Base-by-base conservation (phyloP, 164 flowering plant species). In the Dillenia turbinata region DNA sequence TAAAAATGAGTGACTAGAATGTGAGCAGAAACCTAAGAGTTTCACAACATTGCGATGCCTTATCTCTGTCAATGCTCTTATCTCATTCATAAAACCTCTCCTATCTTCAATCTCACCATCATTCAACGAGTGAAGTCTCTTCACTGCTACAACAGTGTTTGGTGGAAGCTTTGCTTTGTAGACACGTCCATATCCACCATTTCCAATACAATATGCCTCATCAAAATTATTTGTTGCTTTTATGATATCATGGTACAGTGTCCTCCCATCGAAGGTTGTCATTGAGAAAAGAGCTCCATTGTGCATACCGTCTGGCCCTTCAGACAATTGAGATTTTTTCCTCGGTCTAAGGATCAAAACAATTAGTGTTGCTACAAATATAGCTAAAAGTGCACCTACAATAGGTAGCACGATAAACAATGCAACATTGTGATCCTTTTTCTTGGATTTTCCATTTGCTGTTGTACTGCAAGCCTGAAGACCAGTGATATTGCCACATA, bases 251-350 rank as follows among this genome's bases (percentile, higher is more conserved):
- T 53, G 7, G 40, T 4, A 33, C 40, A 33, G 40, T 49, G 19
- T 15, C 19, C 40, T 62, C 9, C 65, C 65, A 54, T 63, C 60
- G 47, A 11, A 63, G 40, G 47, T 63, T 53, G 59, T 55, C 45
- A 63, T 55, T n/a, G 60, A 54, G 16, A 63, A 63, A 19, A 22
- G 10, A 53, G 53, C 44, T 12, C 12, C 40, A 17, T 10, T 17
- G 22, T 54, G 24, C 57, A 53, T 9, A 10, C 45, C 12, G 15
- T 13, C 17, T 16, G 12, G 12, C 5, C 44, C 6, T 24, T 45
- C 57, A 11, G 24, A 12, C 59, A 33, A 15, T 26, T 56, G 26
- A 24, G 12, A 9, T 44, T 15, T 24, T 2, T 45, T 24, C 2
- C 47, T 45, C 44, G 9, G 16, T 8, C n/a, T 14, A 44, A 13